These are phyloP conservation scores for Talaromyces sp. DNA, from an alignment of 2,329 filamentous ascomycete species.

Conservation along the genomic window DNA sequence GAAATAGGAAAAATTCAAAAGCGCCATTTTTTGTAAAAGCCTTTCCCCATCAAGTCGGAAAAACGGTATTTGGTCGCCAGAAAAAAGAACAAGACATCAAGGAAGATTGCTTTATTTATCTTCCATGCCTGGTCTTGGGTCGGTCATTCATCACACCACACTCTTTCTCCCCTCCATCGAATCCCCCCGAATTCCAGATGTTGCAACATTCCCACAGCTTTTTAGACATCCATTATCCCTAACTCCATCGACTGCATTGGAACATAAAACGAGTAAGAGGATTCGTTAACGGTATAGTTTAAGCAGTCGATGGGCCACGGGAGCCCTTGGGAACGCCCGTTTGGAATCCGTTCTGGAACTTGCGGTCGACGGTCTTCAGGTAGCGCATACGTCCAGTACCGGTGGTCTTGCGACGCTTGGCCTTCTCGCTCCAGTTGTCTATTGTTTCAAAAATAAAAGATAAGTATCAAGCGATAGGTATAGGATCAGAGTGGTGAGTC, in stretches of 20 bases:
- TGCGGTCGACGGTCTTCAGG: conserved; percentile 85
- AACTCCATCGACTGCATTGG: conserved; percentile 22
- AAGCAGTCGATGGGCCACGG: conserved; percentile 55
- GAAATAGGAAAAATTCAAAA: conserved; percentile 7
- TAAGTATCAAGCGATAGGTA: conserved; percentile 2
- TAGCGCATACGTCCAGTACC: conserved; percentile 94
- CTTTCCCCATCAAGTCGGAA: neutral
- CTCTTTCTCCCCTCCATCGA: conserved; percentile 13
- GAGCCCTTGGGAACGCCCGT: conserved; percentile 79
- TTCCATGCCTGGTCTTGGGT: conserved; percentile 17
- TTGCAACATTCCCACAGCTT: conserved; percentile 17
- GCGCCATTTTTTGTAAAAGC: conserved; percentile 6
- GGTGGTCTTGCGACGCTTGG: conserved; percentile 99
- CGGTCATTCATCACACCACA: conserved; percentile 15
- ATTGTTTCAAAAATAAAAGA: conserved; percentile 19
- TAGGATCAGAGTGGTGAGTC: conserved; percentile 30
- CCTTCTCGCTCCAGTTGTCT: conserved; percentile 99
- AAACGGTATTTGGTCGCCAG: conserved; percentile 2
- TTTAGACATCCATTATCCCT: conserved; percentile 33
- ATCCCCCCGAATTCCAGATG: neutral
- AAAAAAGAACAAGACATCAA: neutral
- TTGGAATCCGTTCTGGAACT: conserved; percentile 98
- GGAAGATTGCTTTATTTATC: neutral
- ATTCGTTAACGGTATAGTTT: conserved; percentile 22
- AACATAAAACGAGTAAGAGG: conserved; percentile 5